Conservation (phyloP, 768 basidiomycete species). For the Psilocybe sp. region DNA sequence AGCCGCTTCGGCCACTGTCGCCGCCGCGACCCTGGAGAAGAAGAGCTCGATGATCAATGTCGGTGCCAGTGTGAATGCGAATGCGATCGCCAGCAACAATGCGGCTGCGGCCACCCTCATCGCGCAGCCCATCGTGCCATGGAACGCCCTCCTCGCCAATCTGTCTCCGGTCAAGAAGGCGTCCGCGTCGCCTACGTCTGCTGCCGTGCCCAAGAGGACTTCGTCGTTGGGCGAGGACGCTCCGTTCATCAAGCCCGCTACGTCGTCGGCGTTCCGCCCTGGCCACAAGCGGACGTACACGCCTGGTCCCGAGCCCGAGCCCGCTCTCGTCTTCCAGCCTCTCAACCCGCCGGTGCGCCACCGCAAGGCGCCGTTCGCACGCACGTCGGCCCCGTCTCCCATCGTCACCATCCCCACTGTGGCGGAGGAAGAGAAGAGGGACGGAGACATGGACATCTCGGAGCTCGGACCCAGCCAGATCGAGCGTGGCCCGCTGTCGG, state of each 20-base stretch:
- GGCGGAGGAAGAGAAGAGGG: constrained; percentile 19
- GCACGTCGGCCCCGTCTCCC: constrained; percentile 5
- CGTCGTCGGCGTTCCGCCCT: constrained; percentile 24
- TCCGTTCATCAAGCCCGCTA: neutral
- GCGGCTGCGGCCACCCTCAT: constrained; percentile 22
- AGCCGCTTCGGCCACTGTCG: neutral
- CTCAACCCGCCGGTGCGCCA: constrained; percentile 46
- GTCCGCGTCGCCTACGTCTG: neutral
- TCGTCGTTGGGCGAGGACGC: neutral
- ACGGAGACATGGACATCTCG: constrained; percentile 1
- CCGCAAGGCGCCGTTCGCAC: constrained; percentile 11
- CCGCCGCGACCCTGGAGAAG: neutral
- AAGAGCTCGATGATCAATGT: constrained; percentile 2
- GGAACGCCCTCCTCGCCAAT: constrained; percentile 41
- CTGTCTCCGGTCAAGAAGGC: constrained; percentile 26
- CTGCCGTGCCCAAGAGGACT: constrained; percentile 13
- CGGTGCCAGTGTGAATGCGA: constrained; percentile 2
- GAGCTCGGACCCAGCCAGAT: constrained; percentile 15
- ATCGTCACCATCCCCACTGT: constrained; percentile 21
- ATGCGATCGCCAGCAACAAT: neutral
- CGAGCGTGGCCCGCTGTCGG: constrained; percentile 28
- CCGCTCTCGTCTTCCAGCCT: constrained; percentile 56
- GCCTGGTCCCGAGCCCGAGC: constrained; percentile 57
- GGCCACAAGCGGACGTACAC: constrained; percentile 55
- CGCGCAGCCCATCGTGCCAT: constrained; percentile 63